These are phyloP conservation scores for Coniochaeta ligniaria DNA, from an alignment of 2,329 filamentous ascomycete genomes.

Conservation along the genomic window DNA sequence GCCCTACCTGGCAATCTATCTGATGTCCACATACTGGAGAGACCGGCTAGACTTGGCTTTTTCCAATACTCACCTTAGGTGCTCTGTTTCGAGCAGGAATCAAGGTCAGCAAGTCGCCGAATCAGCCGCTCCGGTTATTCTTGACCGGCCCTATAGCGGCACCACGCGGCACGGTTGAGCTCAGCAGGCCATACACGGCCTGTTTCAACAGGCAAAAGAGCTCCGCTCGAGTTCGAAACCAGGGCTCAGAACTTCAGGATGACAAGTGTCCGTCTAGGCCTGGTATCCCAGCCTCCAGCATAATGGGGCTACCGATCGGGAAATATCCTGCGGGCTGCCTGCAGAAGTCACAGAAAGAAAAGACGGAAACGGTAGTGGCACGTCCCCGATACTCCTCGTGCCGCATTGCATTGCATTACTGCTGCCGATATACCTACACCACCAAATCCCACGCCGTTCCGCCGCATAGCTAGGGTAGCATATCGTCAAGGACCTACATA, in stretches of 20 bases:
- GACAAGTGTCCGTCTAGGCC: background rate
- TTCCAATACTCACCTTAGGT: background rate
- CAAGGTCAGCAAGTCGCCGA: constrained; percentile 1
- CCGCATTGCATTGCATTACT: background rate
- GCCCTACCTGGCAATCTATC: background rate
- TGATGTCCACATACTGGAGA: background rate
- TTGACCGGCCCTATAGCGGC: constrained; percentile 8
- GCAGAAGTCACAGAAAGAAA: background rate
- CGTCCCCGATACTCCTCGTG: background rate
- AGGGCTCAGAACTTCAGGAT: background rate
- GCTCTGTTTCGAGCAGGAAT: background rate
- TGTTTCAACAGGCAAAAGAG: background rate
- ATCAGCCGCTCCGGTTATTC: constrained; percentile 16
- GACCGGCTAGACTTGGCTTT: background rate
- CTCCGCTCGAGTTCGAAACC: background rate
- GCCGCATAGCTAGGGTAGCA: background rate
- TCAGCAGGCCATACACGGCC: background rate
- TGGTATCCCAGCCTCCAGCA: background rate
- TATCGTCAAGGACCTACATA: background rate
- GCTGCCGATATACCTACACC: background rate
- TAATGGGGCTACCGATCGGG: background rate
- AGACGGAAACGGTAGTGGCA: background rate
- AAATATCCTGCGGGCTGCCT: background rate
- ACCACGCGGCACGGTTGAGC: background rate
- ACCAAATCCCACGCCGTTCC: background rate